Percentiles rank a stretch among this genome's conserved stretches.
phyloP scores from a whole-genome alignment of 2,329 filamentous ascomycete genomes.

The Lasiodiplodia sp. region DNA sequence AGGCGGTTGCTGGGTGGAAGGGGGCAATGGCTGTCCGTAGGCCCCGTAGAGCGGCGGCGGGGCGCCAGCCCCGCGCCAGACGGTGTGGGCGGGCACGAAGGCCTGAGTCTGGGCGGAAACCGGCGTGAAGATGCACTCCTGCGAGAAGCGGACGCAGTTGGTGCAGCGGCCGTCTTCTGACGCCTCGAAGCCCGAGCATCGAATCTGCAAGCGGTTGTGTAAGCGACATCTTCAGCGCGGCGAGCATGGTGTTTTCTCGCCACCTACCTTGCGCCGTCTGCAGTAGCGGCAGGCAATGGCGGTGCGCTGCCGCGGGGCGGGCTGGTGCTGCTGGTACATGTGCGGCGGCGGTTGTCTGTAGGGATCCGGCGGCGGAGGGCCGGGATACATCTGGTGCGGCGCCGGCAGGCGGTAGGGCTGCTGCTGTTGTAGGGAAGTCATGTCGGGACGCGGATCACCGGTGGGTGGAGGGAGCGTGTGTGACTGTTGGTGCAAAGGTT shows the following conservation, averaged over 20 bases:
- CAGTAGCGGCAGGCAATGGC: conserved; percentile 69
- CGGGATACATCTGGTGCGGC: conserved; percentile 54
- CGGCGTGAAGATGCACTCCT: conserved; percentile 79
- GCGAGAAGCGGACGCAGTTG: conserved; percentile 76
- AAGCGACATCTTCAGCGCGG: neutral
- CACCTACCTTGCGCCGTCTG: conserved; percentile 63
- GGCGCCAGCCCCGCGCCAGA: conserved; percentile 58
- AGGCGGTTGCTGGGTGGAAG: conserved; percentile 22
- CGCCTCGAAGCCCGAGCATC: conserved; percentile 77
- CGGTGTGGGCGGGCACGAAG: conserved; percentile 75
- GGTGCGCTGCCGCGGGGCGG: conserved; percentile 66
- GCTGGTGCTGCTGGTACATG: conserved; percentile 52
- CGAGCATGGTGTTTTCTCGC: neutral
- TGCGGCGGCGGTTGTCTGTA: conserved; percentile 51
- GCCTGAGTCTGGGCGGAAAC: conserved; percentile 77
- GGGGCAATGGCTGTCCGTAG: conserved; percentile 58
- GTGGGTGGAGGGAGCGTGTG: conserved; percentile 35
- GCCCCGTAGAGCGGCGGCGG: conserved; percentile 60
- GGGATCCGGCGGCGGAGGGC: conserved; percentile 50
- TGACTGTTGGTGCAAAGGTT: conserved; percentile 31
- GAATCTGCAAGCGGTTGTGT: conserved; percentile 61
- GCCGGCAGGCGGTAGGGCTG: conserved; percentile 53
- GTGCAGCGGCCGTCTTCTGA: conserved; percentile 75
- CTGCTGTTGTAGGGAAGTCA: conserved; percentile 55
- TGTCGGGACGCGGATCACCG: conserved; percentile 51